A percentile compares a stretch with the other conserved stretches of the same genome.
Evolutionary conservation across 345 rosid species (phyloP).

Genomic region (Hevea brasiliensis): DNA sequence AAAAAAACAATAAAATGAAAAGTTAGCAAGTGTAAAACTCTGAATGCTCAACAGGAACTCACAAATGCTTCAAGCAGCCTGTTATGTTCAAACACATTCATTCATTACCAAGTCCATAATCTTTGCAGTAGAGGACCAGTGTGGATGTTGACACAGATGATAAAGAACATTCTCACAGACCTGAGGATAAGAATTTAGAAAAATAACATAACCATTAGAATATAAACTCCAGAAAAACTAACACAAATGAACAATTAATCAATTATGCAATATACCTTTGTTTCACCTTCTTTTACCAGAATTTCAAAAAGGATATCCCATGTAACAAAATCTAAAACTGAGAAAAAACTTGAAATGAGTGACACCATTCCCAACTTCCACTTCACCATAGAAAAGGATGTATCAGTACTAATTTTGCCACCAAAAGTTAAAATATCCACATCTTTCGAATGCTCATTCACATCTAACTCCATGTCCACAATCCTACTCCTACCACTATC

Average conservation of each 20-base stretch:
- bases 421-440: conserved; percentile 46
- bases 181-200: conserved; percentile 39
- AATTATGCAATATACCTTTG: conserved; percentile 48
- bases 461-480: conserved; percentile 83
- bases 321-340: conserved; percentile 45
- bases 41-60: neutral
- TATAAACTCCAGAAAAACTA: conserved; percentile 18
- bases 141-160: conserved; percentile 57
- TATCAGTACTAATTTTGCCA: conserved; percentile 44
- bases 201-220: conserved; percentile 17
- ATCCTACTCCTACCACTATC: conserved; percentile 45
- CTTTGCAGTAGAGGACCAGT: conserved; percentile 51
- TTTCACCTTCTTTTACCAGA: conserved; percentile 59
- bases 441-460: conserved; percentile 53
- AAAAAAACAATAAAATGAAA: conserved; percentile 11
- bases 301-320: conserved; percentile 72
- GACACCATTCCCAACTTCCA: conserved; percentile 87
- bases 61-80: conserved; percentile 8
- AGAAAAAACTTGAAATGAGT: conserved; percentile 66
- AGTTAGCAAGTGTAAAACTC: conserved; percentile 7
- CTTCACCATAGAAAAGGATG: conserved; percentile 46
- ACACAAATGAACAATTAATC: neutral
- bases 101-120: conserved; percentile 57
- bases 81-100: conserved; percentile 15
- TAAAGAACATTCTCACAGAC: conserved; percentile 58